Evolutionary conservation across 768 basidiomycete species (phyloP), one percentile per base, ranked within the genome.

Genomic region (Botryobasidium botryosum): DNA sequence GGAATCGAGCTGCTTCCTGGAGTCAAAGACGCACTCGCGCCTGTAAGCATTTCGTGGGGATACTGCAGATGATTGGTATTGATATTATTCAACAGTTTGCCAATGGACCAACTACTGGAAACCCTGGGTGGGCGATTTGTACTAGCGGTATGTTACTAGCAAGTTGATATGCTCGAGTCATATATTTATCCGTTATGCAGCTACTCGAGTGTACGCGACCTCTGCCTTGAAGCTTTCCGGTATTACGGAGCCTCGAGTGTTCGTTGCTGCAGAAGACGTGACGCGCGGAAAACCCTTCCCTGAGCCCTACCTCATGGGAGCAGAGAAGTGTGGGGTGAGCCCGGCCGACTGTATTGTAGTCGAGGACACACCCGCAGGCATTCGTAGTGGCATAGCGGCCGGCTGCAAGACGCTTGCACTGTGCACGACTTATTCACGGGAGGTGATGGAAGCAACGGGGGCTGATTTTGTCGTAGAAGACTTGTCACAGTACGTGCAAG

Each of bases 281-380:
- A 58, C 59, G 10, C 61, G 74, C 40, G 86, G 87, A 36, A 91
- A 91, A 63, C 88, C 88, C n/a, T 69, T 78, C 55, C 86, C 88
- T 1, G 84, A 73, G 28, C 90, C 90, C 18, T 94, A 91, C 61
- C 62, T 88, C 12, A 72, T 74, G 1, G 87, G 87, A 8, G 85
- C 86, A 18, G 52, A 61, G 43, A 67, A 66, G 48, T 71, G 78
- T 47, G 64, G 62, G n/a, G 67, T 71, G 20, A 64, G 75, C 39
- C 65, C 76, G 1, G 59, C 58, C 18, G 71, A 72, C 40, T 82
- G 81, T 54, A 65, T 92, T 47, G 88, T 92, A 6, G 68, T 94
- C 3, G 87, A 91, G 54, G 90, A 94, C 55, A 87, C 90, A 2
- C 79, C 86, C 3, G 78, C 83, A 12, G 90, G 90, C 2, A 62